A percentile compares a stretch with the other conserved stretches of the same genome.
These are phyloP conservation scores for Calocybe indica DNA, from an alignment of 768 basidiomycete species.

Conservation along the genomic window DNA sequence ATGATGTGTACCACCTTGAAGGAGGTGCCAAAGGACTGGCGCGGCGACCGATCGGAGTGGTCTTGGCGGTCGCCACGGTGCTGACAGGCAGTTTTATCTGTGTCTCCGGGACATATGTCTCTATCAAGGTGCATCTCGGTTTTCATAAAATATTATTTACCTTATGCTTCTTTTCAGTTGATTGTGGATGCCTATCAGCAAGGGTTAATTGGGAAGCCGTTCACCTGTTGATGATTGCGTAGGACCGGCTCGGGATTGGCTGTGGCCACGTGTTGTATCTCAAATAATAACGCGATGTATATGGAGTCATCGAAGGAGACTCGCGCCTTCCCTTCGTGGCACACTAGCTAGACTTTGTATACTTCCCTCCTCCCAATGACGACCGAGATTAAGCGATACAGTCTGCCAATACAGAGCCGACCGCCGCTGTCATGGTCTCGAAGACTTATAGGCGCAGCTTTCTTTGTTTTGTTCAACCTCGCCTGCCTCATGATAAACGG, in stretches of 20 bases:
- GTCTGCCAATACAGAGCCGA: slow-evolving; percentile 47
- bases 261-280: too few relatives aligned
- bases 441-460: slow-evolving; percentile 42
- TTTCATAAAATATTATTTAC: neutral
- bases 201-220: slow-evolving; percentile 40
- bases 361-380: slow-evolving; percentile 10
- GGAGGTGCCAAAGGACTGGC: slow-evolving; percentile 28
- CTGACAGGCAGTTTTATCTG: slow-evolving; percentile 46
- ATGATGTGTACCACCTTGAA: slow-evolving; percentile 38
- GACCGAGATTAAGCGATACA: slow-evolving; percentile 23
- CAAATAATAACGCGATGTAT: too few relatives aligned
- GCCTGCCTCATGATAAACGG: slow-evolving; percentile 67
- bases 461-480: slow-evolving; percentile 50
- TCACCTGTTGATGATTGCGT: slow-evolving; percentile 23
- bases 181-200: slow-evolving; percentile 38
- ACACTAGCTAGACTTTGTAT: neutral
- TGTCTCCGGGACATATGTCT: slow-evolving; percentile 46
- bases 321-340: neutral
- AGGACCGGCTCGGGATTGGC: too few relatives aligned
- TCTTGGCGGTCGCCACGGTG: slow-evolving; percentile 36
- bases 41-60: slow-evolving; percentile 24
- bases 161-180: slow-evolving; percentile 22
- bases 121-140: slow-evolving; percentile 34
- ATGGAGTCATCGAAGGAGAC: neutral
- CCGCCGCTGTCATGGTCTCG: slow-evolving; percentile 50